Conservation (phyloP, 169 alveolate genomes). For the Perkinsus marinus region DNA sequence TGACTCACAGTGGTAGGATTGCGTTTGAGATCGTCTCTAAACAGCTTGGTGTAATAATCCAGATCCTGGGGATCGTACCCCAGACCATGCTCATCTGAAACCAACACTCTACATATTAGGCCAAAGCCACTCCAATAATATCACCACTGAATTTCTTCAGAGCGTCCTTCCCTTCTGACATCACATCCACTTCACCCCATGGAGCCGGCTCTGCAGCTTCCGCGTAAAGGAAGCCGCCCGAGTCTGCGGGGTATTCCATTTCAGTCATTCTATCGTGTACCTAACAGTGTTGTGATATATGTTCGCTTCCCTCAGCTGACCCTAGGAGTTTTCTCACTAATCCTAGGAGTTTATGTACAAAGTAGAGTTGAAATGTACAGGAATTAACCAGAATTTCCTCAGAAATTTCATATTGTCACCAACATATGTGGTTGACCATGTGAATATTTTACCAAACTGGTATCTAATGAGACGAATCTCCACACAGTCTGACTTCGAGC, state of each 20-base stretch:
- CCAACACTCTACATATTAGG: background rate
- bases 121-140: background rate
- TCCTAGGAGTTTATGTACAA: no score
- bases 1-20: conserved; percentile 22
- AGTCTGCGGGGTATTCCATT: background rate
- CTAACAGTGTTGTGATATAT: background rate
- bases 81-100: background rate
- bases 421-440: no score
- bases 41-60: conserved; percentile 20
- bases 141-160: background rate
- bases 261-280: background rate
- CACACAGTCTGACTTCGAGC: no score
- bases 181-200: background rate
- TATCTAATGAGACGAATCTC: no score
- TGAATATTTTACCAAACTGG: no score
- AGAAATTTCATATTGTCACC: no score
- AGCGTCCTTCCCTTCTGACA: background rate
- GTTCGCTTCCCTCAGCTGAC: no score
- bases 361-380: no score
- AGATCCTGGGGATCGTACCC: conserved; percentile 19
- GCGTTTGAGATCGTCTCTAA: conserved; percentile 23
- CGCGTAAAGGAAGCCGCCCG: background rate
- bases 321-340: no score
- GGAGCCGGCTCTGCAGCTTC: background rate
- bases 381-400: no score